Evolutionary conservation across 805 yeast genomes (phyloP), one percentile per base, ranked within the genome.

Genomic region (Schwanniomyces polymorphus): DNA sequence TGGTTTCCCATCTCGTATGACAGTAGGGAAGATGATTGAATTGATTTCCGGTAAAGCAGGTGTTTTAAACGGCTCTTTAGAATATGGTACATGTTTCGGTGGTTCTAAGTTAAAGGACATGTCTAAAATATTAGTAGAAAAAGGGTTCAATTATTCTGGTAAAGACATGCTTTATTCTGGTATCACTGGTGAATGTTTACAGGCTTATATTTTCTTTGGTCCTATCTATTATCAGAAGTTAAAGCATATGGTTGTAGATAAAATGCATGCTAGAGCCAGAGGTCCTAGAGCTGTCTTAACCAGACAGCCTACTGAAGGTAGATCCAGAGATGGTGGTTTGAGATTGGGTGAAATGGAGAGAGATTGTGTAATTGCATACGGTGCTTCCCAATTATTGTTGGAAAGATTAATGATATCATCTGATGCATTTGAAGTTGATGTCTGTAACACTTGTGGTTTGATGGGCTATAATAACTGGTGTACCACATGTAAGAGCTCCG

Each of bases 1-100:
- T 67, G 99, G 97, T 74, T 94, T 92, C 85, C 99, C 99, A 52
- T 92, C 98, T 29, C 96, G 99, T 80, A 94, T 94, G 99, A 94
- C 99, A 34, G 98, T 94, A 16, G 99, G 99, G 49, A 94, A 94
- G 70, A 92, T 94, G 98, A 83, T 94, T 55, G 99, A 94, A 68
- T 77, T 92, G 52, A 87, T 94, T 21, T 87, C 97, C 27, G 99
- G 99, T 57, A 94, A 94, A 64, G 99, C 98, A 0, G 99, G 99
- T 65, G 97, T 94, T 34, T 70, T 94, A 57, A 87, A 89, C 58
- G 99, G 99, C 3, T 63, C 88, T 2, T 74, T 94, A 50, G 96
- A 94, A 65, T 94, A 94, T 59, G 99, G 99, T 60, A 94, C 99
- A 0, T 94, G 98, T 73, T 94, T 94, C 64, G 99, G 99, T 41